Percentiles rank a stretch among this genome's conserved stretches.
phyloP scores from a whole-genome alignment of 31 red algal species.

The Pterothamnion heteromorphum region DNA sequence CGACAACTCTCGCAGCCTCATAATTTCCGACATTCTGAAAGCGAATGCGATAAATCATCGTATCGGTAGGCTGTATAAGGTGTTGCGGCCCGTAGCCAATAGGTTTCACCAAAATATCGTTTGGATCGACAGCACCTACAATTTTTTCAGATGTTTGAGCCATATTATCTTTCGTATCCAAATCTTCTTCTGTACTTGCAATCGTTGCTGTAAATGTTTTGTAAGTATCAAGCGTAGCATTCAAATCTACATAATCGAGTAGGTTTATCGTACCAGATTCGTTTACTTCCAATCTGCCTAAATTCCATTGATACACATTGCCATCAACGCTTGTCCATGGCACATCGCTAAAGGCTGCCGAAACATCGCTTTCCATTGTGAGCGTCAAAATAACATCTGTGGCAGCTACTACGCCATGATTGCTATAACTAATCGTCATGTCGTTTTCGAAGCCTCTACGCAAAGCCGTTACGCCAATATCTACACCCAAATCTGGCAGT shows the following conservation, averaged over 20 bases:
- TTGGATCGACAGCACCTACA: not conserved
- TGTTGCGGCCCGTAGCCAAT: not conserved
- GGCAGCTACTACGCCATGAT: not conserved
- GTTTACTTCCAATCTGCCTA: not conserved
- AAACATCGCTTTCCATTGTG: not conserved
- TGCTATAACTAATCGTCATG: not conserved
- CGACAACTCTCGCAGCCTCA: not conserved
- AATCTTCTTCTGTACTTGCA: not conserved
- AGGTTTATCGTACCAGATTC: not conserved
- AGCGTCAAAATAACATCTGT: not conserved
- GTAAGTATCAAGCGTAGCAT: not conserved
- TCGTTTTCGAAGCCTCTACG: not conserved
- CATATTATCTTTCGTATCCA: not conserved
- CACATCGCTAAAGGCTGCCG: not conserved
- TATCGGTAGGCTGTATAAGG: not conserved
- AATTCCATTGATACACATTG: not conserved
- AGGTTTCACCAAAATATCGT: not conserved
- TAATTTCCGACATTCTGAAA: slow-evolving; percentile 32
- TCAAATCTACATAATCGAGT: not conserved
- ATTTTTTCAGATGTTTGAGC: not conserved
- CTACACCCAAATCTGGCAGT: not conserved
- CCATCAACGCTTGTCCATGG: not conserved
- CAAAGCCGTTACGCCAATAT: not conserved
- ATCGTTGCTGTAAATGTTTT: not conserved
- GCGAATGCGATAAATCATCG: not conserved